Conservation (phyloP, 129 eudicot genomes). For the Helianthus annuus region HanXRQr2.0-SUNRISE NC_035438.2:28463157-28463656, state of each 20-base stretch:
- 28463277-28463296: slow-evolving; percentile 42
- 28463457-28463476: slow-evolving; percentile 1
- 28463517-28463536: neutral
- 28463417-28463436: slow-evolving; percentile 1
- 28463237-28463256: slow-evolving; percentile 25
- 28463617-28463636: slow-evolving; percentile 1
- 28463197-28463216: slow-evolving; percentile 10
- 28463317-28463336: slow-evolving; percentile 51
- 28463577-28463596: neutral
- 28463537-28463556: slow-evolving; percentile 10
- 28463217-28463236: slow-evolving; percentile 13
- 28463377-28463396: neutral
- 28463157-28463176: slow-evolving; percentile 4
- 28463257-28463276: neutral
- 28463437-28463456: neutral
- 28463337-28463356: slow-evolving; percentile 65
- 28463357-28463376: neutral
- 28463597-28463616: neutral
- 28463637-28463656: neutral
- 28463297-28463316: slow-evolving; percentile 56
- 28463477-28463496: neutral
- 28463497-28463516: slow-evolving; percentile 5
- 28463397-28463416: slow-evolving; percentile 1
- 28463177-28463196: slow-evolving; percentile 5
- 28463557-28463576: slow-evolving; percentile 9